Evolutionary conservation across 2,329 filamentous ascomycete genomes (phyloP).

Genomic region (Biscogniauxia marginata): DNA sequence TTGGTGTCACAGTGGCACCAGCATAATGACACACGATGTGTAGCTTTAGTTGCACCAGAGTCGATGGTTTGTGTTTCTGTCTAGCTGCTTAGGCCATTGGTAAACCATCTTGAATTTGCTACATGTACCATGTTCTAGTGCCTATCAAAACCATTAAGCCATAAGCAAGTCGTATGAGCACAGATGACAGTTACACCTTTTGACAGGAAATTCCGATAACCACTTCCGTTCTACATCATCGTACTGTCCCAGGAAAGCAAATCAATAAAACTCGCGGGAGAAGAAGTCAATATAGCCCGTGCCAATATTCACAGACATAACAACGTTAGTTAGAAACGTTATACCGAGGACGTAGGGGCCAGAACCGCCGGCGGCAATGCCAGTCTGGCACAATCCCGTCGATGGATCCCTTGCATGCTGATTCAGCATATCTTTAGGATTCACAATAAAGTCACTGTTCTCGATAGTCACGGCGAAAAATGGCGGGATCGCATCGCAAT

Average conservation of each 20-base stretch:
- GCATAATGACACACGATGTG: neutral
- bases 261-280: slow-evolving; percentile 17
- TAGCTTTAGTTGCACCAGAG: neutral
- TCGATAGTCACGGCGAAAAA: slow-evolving; percentile 45
- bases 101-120: too few relatives aligned
- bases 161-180: neutral
- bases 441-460: slow-evolving; percentile 45
- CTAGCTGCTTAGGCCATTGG: neutral
- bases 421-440: slow-evolving; percentile 48
- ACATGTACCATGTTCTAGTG: too few relatives aligned
- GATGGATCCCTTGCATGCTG: slow-evolving; percentile 41
- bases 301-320: slow-evolving; percentile 15
- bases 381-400: slow-evolving; percentile 48
- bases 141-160: neutral
- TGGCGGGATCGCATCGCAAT: slow-evolving; percentile 47
- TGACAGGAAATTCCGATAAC: neutral
- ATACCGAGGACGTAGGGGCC: slow-evolving; percentile 19
- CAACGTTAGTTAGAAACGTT: slow-evolving; percentile 17
- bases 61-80: neutral
- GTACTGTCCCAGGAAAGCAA: neutral
- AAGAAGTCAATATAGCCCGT: slow-evolving; percentile 11
- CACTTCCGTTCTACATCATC: neutral
- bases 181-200: neutral
- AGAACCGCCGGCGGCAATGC: slow-evolving; percentile 31
- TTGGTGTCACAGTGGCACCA: neutral